These are phyloP conservation scores for Leccinum variicolor DNA, from an alignment of 768 basidiomycete genomes.

Conservation along the genomic window DNA sequence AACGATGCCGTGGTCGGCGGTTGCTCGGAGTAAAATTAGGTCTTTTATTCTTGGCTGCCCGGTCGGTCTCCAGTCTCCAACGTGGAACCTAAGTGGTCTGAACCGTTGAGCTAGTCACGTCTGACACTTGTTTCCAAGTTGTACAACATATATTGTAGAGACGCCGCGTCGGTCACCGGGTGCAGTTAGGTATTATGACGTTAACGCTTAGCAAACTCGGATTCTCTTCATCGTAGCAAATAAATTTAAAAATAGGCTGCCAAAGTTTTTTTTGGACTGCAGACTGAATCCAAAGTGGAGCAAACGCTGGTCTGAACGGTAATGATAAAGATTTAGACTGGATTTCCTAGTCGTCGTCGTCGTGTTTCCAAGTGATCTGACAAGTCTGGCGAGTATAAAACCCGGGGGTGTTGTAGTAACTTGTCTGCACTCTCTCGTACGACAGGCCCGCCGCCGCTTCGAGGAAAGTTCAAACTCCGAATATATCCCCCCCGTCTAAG, in stretches of 20 bases:
- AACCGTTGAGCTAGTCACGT: too few species aligned
- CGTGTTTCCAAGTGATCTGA: not conserved
- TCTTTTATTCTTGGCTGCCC: too few species aligned
- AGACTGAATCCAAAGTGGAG: not conserved
- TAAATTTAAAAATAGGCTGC: not conserved
- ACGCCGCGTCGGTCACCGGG: too few species aligned
- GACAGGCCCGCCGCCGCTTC: not conserved
- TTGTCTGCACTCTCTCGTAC: not conserved
- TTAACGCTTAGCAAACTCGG: not conserved
- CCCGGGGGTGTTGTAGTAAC: not conserved
- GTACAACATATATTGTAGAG: too few species aligned
- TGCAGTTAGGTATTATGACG: not conserved
- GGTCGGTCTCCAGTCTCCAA: too few species aligned
- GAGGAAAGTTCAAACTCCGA: slow-evolving; percentile 27
- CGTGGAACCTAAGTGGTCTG: too few species aligned
- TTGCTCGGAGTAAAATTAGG: too few species aligned
- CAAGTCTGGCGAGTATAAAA: not conserved
- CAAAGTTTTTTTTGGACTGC: not conserved
- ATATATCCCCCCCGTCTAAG: slow-evolving; percentile 1
- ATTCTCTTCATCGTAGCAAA: not conserved
- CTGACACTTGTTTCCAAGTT: too few species aligned
- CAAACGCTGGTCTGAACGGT: not conserved
- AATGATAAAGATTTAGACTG: not conserved
- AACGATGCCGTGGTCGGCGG: too few species aligned
- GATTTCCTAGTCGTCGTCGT: not conserved